Percentiles rank a stretch among this genome's conserved stretches.
Evolutionary conservation across 176 grass and related monocot species (phyloP).

Genomic region (Saccharum officinarum): DNA sequence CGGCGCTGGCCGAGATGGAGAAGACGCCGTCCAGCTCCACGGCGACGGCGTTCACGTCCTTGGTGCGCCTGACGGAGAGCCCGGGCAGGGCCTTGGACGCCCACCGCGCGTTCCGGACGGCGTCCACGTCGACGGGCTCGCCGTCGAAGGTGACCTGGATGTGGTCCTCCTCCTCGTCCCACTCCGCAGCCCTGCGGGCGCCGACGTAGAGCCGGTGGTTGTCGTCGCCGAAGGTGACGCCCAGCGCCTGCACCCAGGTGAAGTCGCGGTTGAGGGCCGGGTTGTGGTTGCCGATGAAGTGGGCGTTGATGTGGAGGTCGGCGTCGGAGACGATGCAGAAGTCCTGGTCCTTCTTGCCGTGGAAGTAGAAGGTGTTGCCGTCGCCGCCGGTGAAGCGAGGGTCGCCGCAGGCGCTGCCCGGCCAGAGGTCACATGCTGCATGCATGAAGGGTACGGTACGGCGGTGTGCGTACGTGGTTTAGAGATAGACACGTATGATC

Average conservation of each 20-base stretch:
- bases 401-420: conserved; percentile 53
- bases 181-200: conserved; percentile 34
- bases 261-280: conserved; percentile 46
- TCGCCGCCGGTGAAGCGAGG: conserved; percentile 73
- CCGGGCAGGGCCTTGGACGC: neutral
- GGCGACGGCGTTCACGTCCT: conserved; percentile 33
- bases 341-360: conserved; percentile 49
- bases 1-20: conserved; percentile 49
- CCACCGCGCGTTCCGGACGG: conserved; percentile 36
- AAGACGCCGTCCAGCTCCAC: conserved; percentile 55
- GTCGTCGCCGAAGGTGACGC: conserved; percentile 1
- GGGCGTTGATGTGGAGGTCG: conserved; percentile 68
- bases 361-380: conserved; percentile 88
- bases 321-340: conserved; percentile 63
- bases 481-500: too few species aligned
- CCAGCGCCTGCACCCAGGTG: conserved; percentile 65
- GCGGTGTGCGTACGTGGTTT: too few species aligned
- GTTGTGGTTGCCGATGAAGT: conserved; percentile 81
- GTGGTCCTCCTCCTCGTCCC: conserved; percentile 65
- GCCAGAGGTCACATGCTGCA: conserved; percentile 55
- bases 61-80: conserved; percentile 32
- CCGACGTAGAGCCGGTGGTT: conserved; percentile 61
- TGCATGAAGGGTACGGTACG: neutral
- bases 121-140: conserved; percentile 37
- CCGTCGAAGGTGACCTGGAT: conserved; percentile 45